Conservation (phyloP, 2,329 filamentous ascomycete species). For the Penicillium hordei region DNA sequence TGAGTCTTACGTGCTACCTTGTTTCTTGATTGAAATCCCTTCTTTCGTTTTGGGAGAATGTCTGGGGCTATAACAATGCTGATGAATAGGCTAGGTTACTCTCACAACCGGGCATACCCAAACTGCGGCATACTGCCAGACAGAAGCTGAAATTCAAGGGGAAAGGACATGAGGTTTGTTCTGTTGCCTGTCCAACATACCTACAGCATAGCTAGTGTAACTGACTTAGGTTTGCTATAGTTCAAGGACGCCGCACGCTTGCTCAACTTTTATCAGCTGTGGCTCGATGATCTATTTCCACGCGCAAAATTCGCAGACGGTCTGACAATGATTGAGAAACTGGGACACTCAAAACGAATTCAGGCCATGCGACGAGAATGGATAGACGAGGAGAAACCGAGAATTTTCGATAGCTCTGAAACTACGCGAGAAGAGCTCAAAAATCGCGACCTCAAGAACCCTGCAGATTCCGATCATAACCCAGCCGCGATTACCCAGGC, state of each 20-base stretch:
- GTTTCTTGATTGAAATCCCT: neutral
- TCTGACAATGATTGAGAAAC: slow-evolving; percentile 85
- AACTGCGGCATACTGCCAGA: slow-evolving; percentile 69
- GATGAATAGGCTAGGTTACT: slow-evolving; percentile 61
- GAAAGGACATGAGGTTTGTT: slow-evolving; percentile 80
- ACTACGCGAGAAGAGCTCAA: slow-evolving; percentile 1
- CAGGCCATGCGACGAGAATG: slow-evolving; percentile 73
- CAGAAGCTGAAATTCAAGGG: slow-evolving; percentile 77
- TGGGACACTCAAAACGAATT: slow-evolving; percentile 80
- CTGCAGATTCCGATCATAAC: neutral
- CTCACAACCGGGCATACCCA: slow-evolving; percentile 78
- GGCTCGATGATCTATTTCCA: slow-evolving; percentile 94
- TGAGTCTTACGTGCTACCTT: slow-evolving; percentile 37
- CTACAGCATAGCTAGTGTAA: neutral
- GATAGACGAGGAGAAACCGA: slow-evolving; percentile 68
- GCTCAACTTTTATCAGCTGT: slow-evolving; percentile 88
- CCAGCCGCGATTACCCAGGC: neutral
- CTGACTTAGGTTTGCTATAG: slow-evolving; percentile 43
- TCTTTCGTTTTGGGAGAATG: neutral
- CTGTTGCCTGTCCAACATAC: neutral
- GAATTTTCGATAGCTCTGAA: slow-evolving; percentile 6
- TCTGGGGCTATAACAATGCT: neutral
- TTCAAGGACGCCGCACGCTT: slow-evolving; percentile 81
- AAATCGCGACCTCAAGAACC: slow-evolving; percentile 1
- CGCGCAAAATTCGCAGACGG: slow-evolving; percentile 92